Percentiles rank a stretch among this genome's conserved stretches.
Evolutionary conservation across 192 early-diverging fungal species (phyloP).

Genomic region (Entomortierella lignicola): DNA sequence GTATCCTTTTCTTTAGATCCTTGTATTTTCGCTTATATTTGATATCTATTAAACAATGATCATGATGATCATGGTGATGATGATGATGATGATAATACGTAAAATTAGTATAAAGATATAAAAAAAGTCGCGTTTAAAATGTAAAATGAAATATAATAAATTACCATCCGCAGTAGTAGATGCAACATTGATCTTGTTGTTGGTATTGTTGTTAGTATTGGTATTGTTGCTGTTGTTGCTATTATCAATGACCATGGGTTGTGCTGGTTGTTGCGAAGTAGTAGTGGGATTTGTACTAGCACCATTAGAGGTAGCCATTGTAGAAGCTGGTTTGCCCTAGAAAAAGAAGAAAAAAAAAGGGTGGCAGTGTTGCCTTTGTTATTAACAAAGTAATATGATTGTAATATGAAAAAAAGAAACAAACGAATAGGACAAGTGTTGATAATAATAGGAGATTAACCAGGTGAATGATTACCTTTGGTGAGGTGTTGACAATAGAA

Average conservation of each 20-base stretch:
- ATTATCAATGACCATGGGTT: too few species aligned
- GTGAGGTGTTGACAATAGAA: constrained; percentile 29
- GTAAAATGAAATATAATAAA: neutral
- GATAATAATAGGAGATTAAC: too few species aligned
- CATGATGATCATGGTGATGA: too few species aligned
- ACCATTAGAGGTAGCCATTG: neutral
- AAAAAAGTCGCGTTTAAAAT: neutral
- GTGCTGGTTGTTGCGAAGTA: neutral
- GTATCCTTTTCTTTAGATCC: constrained; percentile 61
- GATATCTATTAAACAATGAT: constrained; percentile 18
- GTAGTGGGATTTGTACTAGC: neutral
- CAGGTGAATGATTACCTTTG: constrained; percentile 46
- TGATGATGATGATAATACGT: neutral
- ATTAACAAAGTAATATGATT: too few species aligned
- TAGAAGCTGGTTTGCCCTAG: constrained; percentile 9
- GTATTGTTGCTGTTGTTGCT: too few species aligned
- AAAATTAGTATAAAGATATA: neutral
- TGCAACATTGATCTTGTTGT: neutral
- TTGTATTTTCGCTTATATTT: constrained; percentile 61
- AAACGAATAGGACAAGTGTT: too few species aligned
- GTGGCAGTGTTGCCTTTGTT: neutral
- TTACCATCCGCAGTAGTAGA: constrained; percentile 16
- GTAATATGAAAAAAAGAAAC: too few species aligned
- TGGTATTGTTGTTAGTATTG: too few species aligned
- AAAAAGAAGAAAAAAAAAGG: neutral